Evolutionary conservation across 495 filamentous ascomycete species (phyloP), one percentile per base, ranked within the genome.

Genomic region (Talaromyces ruber): DNA sequence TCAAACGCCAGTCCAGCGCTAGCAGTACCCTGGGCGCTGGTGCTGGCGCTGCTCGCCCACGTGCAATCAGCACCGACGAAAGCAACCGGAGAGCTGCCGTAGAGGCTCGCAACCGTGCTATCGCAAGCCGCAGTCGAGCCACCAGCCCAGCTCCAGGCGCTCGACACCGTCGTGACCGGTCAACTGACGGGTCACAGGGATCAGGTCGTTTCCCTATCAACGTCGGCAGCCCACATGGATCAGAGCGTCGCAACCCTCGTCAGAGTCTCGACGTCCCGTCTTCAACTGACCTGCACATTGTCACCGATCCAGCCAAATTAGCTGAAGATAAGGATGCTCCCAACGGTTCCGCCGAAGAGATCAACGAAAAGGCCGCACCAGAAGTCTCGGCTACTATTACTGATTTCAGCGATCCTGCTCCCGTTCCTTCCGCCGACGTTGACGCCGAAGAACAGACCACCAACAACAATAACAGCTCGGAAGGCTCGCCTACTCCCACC

Each of bases 51-150:
- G 62, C 71, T 55, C 87, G 92, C 43, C 86, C 91, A 7, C 87
- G 95, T 39, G 93, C 92, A 25, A 89, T 98, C 68, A 95, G 90
- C 72, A 96, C 92, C 0, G 94, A 99, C 69, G 94, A 98, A 79
- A 93, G 90, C 75, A 95, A 95, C 73, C 90, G 94, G 37, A 91
- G 92, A 59, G 92, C 89, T 12, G 86, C 93, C 68, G 92, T 95
- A 84, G 93, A 98, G 70, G 93, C 94, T 62, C 86, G 94, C 28
- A 88, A 89, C 67, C 86, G 92, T 51, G 91, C 90, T 30, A 87
- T 98, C 57, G 82, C 91, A 78, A 86, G 69, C 86, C 83, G 87
- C 57, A 87, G 86, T 73, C 82, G 93, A 57, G 86, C 84, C 43
- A 85, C 84, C 22, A 90, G 86, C 65, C 92, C 91, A n/a, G 86